Percentiles rank a stretch among this genome's conserved stretches.
These are phyloP conservation scores for Dactylellina leptospora DNA, from an alignment of 2,329 filamentous ascomycete species.

Conservation along the genomic window DNA sequence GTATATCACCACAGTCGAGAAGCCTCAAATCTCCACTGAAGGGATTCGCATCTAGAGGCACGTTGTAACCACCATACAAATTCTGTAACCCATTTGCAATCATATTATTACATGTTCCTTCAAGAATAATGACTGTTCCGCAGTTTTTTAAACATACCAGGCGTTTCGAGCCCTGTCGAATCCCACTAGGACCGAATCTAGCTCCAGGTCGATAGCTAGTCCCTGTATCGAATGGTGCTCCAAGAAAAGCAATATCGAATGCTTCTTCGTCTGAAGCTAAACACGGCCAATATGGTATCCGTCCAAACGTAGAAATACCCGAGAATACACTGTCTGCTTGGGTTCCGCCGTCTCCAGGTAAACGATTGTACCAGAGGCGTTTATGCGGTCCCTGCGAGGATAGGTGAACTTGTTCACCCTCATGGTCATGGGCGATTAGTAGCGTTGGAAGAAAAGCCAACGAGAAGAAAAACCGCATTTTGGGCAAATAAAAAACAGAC, in stretches of 20 bases:
- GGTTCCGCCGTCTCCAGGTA: constrained; percentile 84
- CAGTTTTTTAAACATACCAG: constrained; percentile 52
- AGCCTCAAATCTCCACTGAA: constrained; percentile 84
- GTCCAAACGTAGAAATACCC: constrained; percentile 84
- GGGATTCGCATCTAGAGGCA: constrained; percentile 79
- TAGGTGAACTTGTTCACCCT: constrained; percentile 31
- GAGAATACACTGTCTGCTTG: constrained; percentile 91
- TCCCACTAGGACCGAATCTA: constrained; percentile 83
- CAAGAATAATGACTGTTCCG: background rate
- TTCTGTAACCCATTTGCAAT: constrained; percentile 56
- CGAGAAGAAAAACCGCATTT: constrained; percentile 9
- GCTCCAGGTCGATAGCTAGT: constrained; percentile 86
- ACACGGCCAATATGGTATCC: constrained; percentile 79
- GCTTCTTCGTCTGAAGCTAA: constrained; percentile 73
- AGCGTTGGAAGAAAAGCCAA: background rate
- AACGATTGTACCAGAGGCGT: constrained; percentile 80
- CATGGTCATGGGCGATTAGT: constrained; percentile 2
- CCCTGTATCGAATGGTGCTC: constrained; percentile 84
- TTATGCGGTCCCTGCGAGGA: constrained; percentile 70
- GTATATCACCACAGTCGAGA: constrained; percentile 83
- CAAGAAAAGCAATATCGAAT: constrained; percentile 86
- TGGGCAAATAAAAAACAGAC: background rate
- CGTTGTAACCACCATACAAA: constrained; percentile 82
- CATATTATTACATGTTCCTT: background rate
- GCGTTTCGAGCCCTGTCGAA: constrained; percentile 77